Conservation (phyloP, 129 eudicot species). For the Flaveria sonorensis region DNA sequence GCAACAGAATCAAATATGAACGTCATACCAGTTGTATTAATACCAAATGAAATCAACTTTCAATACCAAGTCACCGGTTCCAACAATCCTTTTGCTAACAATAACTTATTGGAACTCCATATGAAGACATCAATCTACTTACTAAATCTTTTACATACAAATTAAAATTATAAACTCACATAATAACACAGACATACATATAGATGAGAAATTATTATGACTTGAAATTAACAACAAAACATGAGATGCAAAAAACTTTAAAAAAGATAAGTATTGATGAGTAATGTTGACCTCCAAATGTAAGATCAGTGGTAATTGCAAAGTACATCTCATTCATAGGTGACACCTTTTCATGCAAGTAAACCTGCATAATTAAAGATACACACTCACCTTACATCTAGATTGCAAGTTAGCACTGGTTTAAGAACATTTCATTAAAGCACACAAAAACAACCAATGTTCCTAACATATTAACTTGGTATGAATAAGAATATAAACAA, state of each 20-base stretch:
- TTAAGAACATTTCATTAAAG: background rate
- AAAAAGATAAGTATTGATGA: background rate
- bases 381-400: background rate
- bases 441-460: background rate
- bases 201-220: too few species aligned
- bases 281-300: slow-evolving; percentile 62
- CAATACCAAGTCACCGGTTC: too few species aligned
- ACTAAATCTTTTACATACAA: too few species aligned
- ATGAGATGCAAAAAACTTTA: background rate
- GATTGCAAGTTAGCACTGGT: background rate
- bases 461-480: background rate
- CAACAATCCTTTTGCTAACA: too few species aligned
- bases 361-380: slow-evolving; percentile 56
- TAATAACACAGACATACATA: too few species aligned
- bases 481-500: background rate
- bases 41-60: too few species aligned
- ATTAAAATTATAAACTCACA: too few species aligned
- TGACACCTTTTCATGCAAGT: slow-evolving; percentile 82
- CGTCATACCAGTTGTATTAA: too few species aligned
- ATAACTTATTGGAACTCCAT: too few species aligned
- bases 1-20: too few species aligned
- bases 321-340: slow-evolving; percentile 97
- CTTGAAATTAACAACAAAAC: slow-evolving; percentile 15
- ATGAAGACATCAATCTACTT: too few species aligned
- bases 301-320: slow-evolving; percentile 89